Percentiles rank a stretch among this genome's conserved stretches.
Conservation (phyloP, 192 early-diverging fungal species). For the Backusella psychrophila region DNA sequence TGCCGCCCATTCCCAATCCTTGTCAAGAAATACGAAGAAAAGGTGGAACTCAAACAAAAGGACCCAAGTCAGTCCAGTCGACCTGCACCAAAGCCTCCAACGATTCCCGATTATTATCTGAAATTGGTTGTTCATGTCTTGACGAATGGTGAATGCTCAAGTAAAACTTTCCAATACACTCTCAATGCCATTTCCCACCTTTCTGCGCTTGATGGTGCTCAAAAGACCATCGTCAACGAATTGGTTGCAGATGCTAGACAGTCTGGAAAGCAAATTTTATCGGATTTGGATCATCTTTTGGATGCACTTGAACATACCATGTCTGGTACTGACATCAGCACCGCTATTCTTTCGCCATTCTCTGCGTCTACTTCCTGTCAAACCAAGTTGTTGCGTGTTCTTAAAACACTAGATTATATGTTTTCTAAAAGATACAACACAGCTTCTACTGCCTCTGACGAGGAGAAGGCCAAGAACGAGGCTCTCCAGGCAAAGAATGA, state of each 20-base stretch:
- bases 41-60: conserved; percentile 30
- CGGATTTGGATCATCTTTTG: conserved; percentile 68
- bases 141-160: conserved; percentile 86
- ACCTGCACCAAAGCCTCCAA: conserved; percentile 64
- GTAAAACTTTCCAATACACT: conserved; percentile 93
- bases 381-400: conserved; percentile 87
- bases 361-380: conserved; percentile 85
- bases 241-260: conserved; percentile 67
- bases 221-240: conserved; percentile 79
- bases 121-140: conserved; percentile 87
- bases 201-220: conserved; percentile 63
- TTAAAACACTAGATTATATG: conserved; percentile 94
- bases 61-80: conserved; percentile 15
- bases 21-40: conserved; percentile 51
- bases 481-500: conserved; percentile 38
- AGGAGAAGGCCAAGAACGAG: conserved; percentile 11
- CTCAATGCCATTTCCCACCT: conserved; percentile 88
- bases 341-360: conserved; percentile 72
- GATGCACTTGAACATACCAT: conserved; percentile 51
- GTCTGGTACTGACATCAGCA: conserved; percentile 70
- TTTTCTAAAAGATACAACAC: conserved; percentile 47
- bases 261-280: conserved; percentile 63
- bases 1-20: conserved; percentile 72
- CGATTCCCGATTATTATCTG: conserved; percentile 80
- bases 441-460: conserved; percentile 39